Percentiles rank a stretch among this genome's conserved stretches.
These are phyloP conservation scores for Antitrichia curtipendula DNA, from an alignment of 225 moss, liverwort and hornwort genomes.

Conservation along the genomic window DNA sequence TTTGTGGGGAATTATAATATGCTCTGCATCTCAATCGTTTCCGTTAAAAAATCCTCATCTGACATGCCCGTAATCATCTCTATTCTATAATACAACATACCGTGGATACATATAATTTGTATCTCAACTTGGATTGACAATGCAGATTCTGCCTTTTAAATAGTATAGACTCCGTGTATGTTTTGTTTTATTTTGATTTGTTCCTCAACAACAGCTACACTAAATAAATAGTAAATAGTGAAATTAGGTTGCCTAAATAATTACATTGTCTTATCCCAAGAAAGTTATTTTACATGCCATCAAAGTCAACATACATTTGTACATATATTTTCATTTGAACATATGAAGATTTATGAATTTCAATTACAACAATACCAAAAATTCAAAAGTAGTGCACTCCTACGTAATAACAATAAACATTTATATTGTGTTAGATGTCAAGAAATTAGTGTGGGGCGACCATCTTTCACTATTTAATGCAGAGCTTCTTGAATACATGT, in stretches of 20 bases:
- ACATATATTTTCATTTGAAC: rapidly evolving
- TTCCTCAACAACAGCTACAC: neutral
- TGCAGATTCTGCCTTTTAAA: neutral
- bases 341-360: rapidly evolving
- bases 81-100: no score
- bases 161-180: no score
- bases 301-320: neutral
- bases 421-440: neutral
- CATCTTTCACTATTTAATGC: neutral
- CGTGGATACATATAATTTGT: neutral
- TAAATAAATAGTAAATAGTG: no score
- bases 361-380: neutral
- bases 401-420: rapidly evolving
- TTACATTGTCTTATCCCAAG: neutral
- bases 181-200: neutral
- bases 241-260: neutral
- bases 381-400: neutral
- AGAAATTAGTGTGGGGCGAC: neutral
- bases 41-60: neutral
- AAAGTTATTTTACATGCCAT: neutral
- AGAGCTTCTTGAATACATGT: neutral
- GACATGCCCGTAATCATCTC: neutral
- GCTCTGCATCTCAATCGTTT: neutral
- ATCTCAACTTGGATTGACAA: neutral
- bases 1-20: neutral